These are phyloP conservation scores for Fusarium heterosporum DNA, from an alignment of 2,329 filamentous ascomycete species.

Conservation along the genomic window DNA sequence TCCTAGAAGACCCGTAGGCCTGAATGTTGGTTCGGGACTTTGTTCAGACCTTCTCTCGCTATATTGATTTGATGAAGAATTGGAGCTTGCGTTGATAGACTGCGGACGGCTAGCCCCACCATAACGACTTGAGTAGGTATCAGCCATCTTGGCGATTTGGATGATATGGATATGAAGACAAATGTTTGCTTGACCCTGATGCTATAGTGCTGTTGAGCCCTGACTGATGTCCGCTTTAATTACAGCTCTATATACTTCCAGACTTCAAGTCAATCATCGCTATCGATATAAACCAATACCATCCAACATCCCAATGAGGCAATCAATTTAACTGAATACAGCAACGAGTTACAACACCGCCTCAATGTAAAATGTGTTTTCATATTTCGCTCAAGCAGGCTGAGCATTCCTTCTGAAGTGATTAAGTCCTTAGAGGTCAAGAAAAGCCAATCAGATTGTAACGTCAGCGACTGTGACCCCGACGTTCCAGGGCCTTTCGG, in stretches of 20 bases:
- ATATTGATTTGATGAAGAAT: fast-evolving
- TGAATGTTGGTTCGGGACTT: constrained; percentile 6
- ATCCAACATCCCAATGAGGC: too few species aligned
- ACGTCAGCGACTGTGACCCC: not conserved
- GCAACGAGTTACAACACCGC: not conserved
- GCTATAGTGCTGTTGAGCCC: too few species aligned
- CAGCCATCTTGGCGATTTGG: not conserved
- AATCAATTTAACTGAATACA: not conserved
- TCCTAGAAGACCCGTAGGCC: not conserved
- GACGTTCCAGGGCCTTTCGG: not conserved
- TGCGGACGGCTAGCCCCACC: not conserved
- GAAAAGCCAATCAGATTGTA: not conserved
- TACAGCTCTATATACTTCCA: not conserved
- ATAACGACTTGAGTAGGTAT: not conserved
- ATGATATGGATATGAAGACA: not conserved
- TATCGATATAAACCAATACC: not conserved
- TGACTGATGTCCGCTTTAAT: too few species aligned
- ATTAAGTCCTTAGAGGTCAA: not conserved
- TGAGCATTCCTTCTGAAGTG: not conserved
- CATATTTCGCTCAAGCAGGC: not conserved
- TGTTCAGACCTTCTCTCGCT: fast-evolving
- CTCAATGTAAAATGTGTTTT: not conserved
- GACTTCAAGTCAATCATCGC: not conserved
- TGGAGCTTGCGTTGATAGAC: not conserved
- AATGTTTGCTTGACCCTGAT: too few species aligned